phyloP scores from a whole-genome alignment of 2,329 filamentous ascomycete genomes.

The Raffaelea albimanens region DNA sequence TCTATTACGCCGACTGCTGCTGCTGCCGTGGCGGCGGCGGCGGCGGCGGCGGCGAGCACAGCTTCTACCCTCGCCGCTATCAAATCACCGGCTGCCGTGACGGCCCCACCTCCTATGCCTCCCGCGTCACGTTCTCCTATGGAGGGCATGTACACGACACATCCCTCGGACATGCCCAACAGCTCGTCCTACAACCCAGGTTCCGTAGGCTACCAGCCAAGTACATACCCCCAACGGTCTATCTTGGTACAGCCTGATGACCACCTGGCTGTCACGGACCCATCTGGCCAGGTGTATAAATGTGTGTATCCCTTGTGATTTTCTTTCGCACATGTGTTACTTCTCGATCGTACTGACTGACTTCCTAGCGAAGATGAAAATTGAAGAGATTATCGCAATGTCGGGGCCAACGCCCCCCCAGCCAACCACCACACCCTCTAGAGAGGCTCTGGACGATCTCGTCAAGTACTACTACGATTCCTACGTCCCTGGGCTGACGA shows the following conservation, averaged over 20 bases:
- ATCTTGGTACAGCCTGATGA: conserved; percentile 1
- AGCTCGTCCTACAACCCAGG: background rate
- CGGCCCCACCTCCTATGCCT: background rate
- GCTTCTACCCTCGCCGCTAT: conserved; percentile 1
- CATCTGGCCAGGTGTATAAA: background rate
- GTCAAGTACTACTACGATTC: conserved; percentile 64
- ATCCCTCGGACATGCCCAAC: background rate
- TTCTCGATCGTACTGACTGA: background rate
- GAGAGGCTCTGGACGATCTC: conserved; percentile 53
- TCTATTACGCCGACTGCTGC: conserved; percentile 2
- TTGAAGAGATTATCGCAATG: conserved; percentile 61
- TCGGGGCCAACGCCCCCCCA: conserved; percentile 51
- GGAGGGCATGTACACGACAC: conserved; percentile 1
- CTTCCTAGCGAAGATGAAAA: conserved; percentile 55
- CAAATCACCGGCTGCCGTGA: background rate
- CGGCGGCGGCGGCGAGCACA: background rate
- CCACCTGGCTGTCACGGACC: background rate
- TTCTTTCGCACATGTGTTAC: background rate
- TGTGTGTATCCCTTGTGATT: background rate
- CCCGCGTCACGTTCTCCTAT: conserved; percentile 19
- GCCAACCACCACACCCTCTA: conserved; percentile 39
- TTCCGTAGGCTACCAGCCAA: background rate
- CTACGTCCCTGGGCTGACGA: conserved; percentile 63
- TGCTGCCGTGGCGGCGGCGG: background rate
- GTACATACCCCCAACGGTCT: conserved; percentile 4